Evolutionary conservation across 176 grass and related monocot genomes (phyloP), one percentile per base, ranked within the genome.

Genomic region (Miscanthus lutarioriparius): DNA sequence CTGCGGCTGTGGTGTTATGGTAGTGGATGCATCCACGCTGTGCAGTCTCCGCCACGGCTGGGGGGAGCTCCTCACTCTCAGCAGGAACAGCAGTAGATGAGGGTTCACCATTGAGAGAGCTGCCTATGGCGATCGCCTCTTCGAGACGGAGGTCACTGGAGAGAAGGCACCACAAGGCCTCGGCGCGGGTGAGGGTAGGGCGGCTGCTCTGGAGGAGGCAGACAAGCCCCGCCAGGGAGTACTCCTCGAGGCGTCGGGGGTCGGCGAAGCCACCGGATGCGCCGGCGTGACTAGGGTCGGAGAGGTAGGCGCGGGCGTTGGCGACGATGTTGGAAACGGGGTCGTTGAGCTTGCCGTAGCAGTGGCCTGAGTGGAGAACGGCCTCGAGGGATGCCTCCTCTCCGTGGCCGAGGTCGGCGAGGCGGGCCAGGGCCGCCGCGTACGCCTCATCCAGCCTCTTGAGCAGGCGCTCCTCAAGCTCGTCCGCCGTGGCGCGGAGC

Each of bases 81-180:
- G 23, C 65, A 49, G 74, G 44, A 26, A 37, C 12, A 27, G 36
- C 38, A 65, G 79, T 8, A 1, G 86, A 45, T 44, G 11, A 6
- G 32, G 87, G 62, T 37, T 79, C 67, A 15, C 75, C 43, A 7
- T 77, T 76, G 75, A 86, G 59, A 58, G 80, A 62, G 11, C 76
- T 25, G 5, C 88, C 90, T 56, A 92, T 70, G 56, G 67, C 37
- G 32, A 89, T 90, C 32, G 96, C 96, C 58, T 91, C 93, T 49
- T 92, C 86, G 16, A 96, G 91, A 67, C 89, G 91, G 75, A 99
- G 89, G 35, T 98, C 91, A 75, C 89, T 88, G 64, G 92, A 90
- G 79, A 98, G 86, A 37, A 98, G 93, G 83, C 96, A 98, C 96
- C 96, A 95, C 96, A 98, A 88, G 88, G 96, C 96, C 74, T 94